phyloP scores from a whole-genome alignment of 1,284 basidiomycete species.

The Boletus subluridellus region DNA sequence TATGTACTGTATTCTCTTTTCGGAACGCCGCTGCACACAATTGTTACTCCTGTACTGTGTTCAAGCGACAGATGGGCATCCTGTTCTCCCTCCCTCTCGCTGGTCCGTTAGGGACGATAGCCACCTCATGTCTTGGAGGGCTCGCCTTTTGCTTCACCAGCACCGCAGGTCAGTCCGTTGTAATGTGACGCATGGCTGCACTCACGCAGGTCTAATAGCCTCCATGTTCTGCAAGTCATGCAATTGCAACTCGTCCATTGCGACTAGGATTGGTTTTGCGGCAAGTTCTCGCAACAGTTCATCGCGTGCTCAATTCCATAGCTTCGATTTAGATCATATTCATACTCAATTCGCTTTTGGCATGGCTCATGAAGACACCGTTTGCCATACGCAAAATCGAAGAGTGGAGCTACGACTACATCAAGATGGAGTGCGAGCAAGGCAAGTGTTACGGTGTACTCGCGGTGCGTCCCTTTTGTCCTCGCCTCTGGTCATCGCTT shows the following conservation, averaged over 20 bases:
- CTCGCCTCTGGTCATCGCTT: background rate
- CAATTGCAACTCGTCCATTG: conserved; percentile 98
- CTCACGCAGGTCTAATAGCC: conserved; percentile 43
- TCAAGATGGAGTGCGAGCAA: conserved; percentile 94
- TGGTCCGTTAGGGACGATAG: conserved; percentile 73
- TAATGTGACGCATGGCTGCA: background rate
- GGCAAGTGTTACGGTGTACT: conserved; percentile 96
- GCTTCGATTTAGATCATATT: conserved; percentile 76
- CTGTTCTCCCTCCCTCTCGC: conserved; percentile 85
- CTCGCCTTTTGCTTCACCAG: conserved; percentile 80
- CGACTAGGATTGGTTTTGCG: conserved; percentile 94
- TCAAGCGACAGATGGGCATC: conserved; percentile 57
- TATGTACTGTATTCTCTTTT: background rate
- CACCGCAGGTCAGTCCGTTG: conserved; percentile 58
- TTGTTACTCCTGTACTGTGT: background rate
- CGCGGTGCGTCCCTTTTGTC: conserved; percentile 58
- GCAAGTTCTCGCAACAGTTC: conserved; percentile 40
- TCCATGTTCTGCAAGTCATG: conserved; percentile 98
- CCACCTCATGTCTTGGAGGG: conserved; percentile 76
- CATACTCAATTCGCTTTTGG: conserved; percentile 91
- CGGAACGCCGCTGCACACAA: background rate
- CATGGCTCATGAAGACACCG: conserved; percentile 94
- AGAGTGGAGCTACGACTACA: conserved; percentile 93
- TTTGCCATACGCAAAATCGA: conserved; percentile 85
- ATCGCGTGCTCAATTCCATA: background rate